phyloP scores from a whole-genome alignment of 805 yeast species.

The Cyberlindnera subsufficiens region DNA sequence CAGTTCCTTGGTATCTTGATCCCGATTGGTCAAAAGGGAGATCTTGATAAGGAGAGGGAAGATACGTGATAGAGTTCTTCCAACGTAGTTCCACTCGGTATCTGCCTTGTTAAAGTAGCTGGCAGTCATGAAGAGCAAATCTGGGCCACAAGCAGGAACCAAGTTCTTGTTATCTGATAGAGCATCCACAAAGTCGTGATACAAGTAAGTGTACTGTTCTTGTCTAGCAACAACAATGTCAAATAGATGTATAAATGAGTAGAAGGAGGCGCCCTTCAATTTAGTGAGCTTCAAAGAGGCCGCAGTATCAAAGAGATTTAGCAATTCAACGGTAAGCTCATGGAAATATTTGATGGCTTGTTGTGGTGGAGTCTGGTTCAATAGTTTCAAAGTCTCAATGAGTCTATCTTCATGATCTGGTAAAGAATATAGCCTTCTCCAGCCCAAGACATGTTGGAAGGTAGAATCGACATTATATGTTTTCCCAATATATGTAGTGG shows the following conservation, averaged over 20 bases:
- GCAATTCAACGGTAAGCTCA: conserved; percentile 38
- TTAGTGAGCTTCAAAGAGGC: conserved; percentile 15
- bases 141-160: conserved; percentile 47
- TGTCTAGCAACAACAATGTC: conserved; percentile 62
- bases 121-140: conserved; percentile 40
- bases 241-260: conserved; percentile 52
- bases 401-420: conserved; percentile 39
- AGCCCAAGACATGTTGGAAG: conserved; percentile 47
- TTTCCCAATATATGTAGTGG: conserved; percentile 65
- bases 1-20: conserved; percentile 19
- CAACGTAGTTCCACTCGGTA: conserved; percentile 54
- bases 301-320: conserved; percentile 29
- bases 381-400: conserved; percentile 38
- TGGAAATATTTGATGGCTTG: conserved; percentile 57
- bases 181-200: conserved; percentile 42
- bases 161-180: conserved; percentile 17
- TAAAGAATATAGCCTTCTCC: conserved; percentile 36
- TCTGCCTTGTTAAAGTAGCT: conserved; percentile 42
- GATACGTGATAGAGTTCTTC: conserved; percentile 59
- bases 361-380: conserved; percentile 47
- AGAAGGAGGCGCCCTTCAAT: conserved; percentile 38
- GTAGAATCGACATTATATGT: conserved; percentile 52
- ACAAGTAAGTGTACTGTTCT: conserved; percentile 53
- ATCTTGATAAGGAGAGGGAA: conserved; percentile 45
- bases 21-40: conserved; percentile 25